phyloP scores from a whole-genome alignment of 345 rosid species.

The Sonneratia alba region DNA sequence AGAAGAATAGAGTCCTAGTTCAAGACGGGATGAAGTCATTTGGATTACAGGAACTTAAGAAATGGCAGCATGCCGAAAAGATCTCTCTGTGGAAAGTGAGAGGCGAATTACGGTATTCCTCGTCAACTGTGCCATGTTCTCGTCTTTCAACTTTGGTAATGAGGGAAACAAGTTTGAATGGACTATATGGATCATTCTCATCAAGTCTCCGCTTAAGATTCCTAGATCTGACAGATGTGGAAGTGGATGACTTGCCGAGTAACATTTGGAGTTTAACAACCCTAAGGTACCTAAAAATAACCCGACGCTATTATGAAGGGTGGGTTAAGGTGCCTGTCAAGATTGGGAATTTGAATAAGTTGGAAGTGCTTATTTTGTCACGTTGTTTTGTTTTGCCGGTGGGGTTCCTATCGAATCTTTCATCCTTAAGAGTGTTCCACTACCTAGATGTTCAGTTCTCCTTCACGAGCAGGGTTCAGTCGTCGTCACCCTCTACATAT shows the following conservation, averaged over 20 bases:
- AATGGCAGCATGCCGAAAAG: not conserved
- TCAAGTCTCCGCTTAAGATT: not conserved
- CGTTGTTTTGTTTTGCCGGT: not conserved
- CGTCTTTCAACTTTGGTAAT: not conserved
- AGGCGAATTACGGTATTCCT: not conserved
- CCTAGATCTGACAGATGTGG: not conserved
- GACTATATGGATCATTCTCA: not conserved
- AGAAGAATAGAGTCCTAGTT: not conserved
- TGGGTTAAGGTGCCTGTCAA: not conserved
- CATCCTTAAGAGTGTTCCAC: not conserved
- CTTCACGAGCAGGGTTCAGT: too few relatives aligned
- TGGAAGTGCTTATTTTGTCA: not conserved
- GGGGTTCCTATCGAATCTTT: not conserved
- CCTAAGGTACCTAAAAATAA: not conserved
- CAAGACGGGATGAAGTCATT: not conserved
- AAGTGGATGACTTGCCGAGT: not conserved
- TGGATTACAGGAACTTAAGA: not conserved
- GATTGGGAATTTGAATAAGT: not conserved
- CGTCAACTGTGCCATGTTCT: not conserved
- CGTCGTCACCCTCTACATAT: too few relatives aligned
- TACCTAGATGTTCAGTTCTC: too few relatives aligned
- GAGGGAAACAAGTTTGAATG: not conserved
- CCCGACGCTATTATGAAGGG: too few relatives aligned
- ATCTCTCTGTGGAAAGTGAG: not conserved
- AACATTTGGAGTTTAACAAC: not conserved